A percentile compares a stretch with the other conserved stretches of the same genome.
Evolutionary conservation across 2,329 filamentous ascomycete species (phyloP).

Genomic region (Ophiobolus disseminans): DNA sequence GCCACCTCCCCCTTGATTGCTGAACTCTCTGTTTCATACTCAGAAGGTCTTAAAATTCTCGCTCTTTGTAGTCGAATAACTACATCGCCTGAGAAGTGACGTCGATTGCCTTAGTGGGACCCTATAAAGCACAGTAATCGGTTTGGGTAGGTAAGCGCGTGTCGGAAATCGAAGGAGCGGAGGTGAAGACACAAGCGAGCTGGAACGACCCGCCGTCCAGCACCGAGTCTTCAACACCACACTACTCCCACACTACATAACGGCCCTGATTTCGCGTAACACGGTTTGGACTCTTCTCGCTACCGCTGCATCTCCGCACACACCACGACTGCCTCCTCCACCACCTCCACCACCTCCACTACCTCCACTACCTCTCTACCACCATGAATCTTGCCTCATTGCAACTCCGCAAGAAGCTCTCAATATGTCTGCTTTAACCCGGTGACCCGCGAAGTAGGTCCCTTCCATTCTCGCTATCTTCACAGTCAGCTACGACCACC

Average conservation of each 20-base stretch:
- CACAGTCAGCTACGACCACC: too few species aligned
- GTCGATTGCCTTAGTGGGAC: not conserved
- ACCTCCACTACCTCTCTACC: conserved; percentile 7
- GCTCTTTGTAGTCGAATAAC: too few species aligned
- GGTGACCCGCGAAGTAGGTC: conserved; percentile 36
- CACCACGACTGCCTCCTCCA: conserved; percentile 8
- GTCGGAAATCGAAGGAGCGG: too few species aligned
- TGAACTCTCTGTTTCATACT: too few species aligned
- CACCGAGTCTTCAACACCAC: conserved; percentile 16
- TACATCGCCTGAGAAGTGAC: not conserved
- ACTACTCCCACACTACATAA: conserved; percentile 13
- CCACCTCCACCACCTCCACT: conserved; percentile 1
- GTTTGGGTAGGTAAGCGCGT: too few species aligned
- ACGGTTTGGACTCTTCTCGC: conserved; percentile 17
- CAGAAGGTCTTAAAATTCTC: too few species aligned
- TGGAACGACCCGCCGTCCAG: conserved; percentile 11
- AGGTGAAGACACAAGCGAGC: too few species aligned
- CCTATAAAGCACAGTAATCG: too few species aligned
- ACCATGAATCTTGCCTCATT: conserved; percentile 36
- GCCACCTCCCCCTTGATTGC: too few species aligned
- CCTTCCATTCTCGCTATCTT: not conserved
- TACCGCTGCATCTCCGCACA: conserved; percentile 22
- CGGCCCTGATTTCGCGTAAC: not conserved
- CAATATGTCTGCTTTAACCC: conserved; percentile 37
- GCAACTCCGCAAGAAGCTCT: conserved; percentile 34